Base-by-base conservation (phyloP, 169 alveolate species). In the Plasmodium vivax region DNA sequence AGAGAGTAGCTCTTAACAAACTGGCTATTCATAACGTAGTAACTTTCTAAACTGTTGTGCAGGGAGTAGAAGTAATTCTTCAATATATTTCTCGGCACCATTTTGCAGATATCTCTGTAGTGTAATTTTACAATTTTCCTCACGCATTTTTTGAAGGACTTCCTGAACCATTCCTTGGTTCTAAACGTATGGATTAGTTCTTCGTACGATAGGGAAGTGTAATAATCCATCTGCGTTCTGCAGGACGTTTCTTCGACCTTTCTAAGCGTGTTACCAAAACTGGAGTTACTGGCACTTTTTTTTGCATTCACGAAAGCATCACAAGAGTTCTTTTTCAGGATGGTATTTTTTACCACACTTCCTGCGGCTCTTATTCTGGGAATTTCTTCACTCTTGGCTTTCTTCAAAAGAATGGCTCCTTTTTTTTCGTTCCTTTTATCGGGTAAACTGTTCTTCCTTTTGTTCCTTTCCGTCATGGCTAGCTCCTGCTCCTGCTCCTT, bases 31-130 rank as follows among this genome's bases (percentile, higher is more conserved):
- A 82, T 71, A 34, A 92, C 43, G 68, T 73, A 82, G 41, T 92
- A 83, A 73, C 80, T 92, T 71, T 81, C 73, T 51, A 92, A 27
- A 36, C 80, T 80, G 47, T 88, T 88, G 27, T 83, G 92, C 12
- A 92, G n/a, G 72, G 92, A 75, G 54, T 45, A 82, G 81, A 82
- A 92, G 73, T 92, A 92, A 71, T 72, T 74, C 83, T 71, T 92
- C 88, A 92, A 34, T 51, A 92, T 82, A 92, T 38, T 72, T 32
- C 73, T 92, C 27, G 95, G 82, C 41, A 92, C 92, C 30, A 92
- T 56, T 82, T 92, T 92, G 30, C 85, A 72, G n/a, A 92, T 92
- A 47, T 82, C 84, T 12, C 72, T 92, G 56, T 23, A 92, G 75
- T 83, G 79, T 73, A 16, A 68, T 82, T 72, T 92, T 36, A 92